Base-by-base conservation (phyloP, 768 basidiomycete genomes). In the Pilatotrama ljubarskyi region DNA sequence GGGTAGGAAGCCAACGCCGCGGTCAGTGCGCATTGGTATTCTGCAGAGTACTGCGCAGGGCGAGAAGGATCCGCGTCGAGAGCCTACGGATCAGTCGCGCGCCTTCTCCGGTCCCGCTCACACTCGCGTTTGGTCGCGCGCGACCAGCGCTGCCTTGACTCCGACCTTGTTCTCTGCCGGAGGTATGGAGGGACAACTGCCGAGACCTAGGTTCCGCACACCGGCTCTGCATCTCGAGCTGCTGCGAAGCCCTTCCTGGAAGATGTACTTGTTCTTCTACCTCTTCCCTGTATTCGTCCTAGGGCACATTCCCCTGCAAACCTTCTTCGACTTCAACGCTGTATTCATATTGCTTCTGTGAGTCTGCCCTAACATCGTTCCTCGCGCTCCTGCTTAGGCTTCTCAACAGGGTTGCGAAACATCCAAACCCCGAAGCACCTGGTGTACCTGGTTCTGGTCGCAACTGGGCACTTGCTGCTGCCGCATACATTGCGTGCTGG, bases 271-370 rank as follows among this genome's bases (percentile, higher is more conserved):
- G 46, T 85, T 86, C 72, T 93, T 84, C 73, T 86, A 83, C 68
- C 68, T 88, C 35, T 85, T 84, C 70, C 89, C 88, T n/a, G 40
- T 92, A 15, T 71, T 92, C 63, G 80, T 84, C 6, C 84, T 93
- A 70, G 84, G 83, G 18, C 87, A 91, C 69, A 74, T 92, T 40
- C 84, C 85, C 24, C 70, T 91, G 9, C 92, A 94, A 72, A 85
- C 88, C 0, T 95, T 89, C 69, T 86, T 95, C 71, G 94, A 96
- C 69, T 93, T 94, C 72, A 94, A 95, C 72, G 85, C 87, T 66
- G 85, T 88, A 64, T 95, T 86, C 75, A 85, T 93, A 65, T 72
- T 95, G 66, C 70, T 93, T 41, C 85, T 93, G 92, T 94, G 69
- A 77, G 93, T 87, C 44, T 36, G 36, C 42, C 37, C 15, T 49